These are phyloP conservation scores for Alternaria sp. DNA, from an alignment of 2,329 filamentous ascomycete genomes.

Conservation along the genomic window DNA sequence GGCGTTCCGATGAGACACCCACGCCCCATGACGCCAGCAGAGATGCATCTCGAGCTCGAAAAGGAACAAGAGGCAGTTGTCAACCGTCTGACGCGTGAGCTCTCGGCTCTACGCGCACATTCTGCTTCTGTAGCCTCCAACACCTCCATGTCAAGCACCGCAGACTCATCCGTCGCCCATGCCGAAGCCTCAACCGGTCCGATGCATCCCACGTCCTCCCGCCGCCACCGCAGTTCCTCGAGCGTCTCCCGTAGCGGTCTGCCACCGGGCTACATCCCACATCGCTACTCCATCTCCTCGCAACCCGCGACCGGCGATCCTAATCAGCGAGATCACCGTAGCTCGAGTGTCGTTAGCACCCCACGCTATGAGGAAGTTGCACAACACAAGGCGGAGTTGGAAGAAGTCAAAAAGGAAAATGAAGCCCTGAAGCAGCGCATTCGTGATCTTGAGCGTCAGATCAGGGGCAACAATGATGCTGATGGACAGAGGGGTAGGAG, in stretches of 20 bases:
- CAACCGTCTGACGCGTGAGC: conserved; percentile 90
- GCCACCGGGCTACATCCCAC: conserved; percentile 34
- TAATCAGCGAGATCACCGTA: conserved; percentile 34
- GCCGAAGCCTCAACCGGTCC: conserved; percentile 57
- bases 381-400: conserved; percentile 56
- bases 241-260: conserved; percentile 56
- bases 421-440: conserved; percentile 58
- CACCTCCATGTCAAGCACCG: conserved; percentile 44
- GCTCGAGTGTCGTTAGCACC: conserved; percentile 49
- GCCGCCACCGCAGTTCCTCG: conserved; percentile 65
- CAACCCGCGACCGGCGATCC: conserved; percentile 39
- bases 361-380: conserved; percentile 56
- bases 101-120: conserved; percentile 80
- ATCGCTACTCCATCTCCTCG: conserved; percentile 46
- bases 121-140: conserved; percentile 71
- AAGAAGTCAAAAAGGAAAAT: conserved; percentile 61
- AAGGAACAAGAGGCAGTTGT: conserved; percentile 96
- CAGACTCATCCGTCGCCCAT: conserved; percentile 57
- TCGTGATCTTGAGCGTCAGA: conserved; percentile 56
- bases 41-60: conserved; percentile 88
- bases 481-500: conserved; percentile 46
- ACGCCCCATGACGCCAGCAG: conserved; percentile 84
- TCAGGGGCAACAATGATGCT: conserved; percentile 34
- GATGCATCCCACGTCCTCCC: conserved; percentile 63
- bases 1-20: conserved; percentile 83